Conservation (phyloP, 192 early-diverging fungal species). For the Backusella tuberculispora region DNA sequence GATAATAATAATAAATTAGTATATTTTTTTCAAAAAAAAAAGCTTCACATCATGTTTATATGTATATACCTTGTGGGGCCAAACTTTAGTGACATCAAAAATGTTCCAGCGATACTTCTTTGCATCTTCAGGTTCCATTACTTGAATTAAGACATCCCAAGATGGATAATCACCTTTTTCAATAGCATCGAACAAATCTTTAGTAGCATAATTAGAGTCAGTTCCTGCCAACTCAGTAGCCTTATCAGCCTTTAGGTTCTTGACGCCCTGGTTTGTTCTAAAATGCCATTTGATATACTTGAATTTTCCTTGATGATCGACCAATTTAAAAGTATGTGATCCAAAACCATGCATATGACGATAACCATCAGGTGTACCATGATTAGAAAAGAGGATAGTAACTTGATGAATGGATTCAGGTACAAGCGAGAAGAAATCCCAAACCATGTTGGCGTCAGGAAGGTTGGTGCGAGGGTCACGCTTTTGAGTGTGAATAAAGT, state of each 20-base stretch:
- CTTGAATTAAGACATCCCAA: constrained; percentile 76
- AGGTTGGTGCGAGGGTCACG: constrained; percentile 78
- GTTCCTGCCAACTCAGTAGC: constrained; percentile 59
- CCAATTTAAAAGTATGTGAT: constrained; percentile 80
- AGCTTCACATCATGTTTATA: neutral
- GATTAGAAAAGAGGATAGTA: constrained; percentile 81
- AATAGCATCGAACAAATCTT: constrained; percentile 77
- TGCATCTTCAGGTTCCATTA: constrained; percentile 71
- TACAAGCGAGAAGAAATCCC: constrained; percentile 80
- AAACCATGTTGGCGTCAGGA: constrained; percentile 66
- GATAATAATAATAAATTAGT: neutral
- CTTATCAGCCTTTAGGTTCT: constrained; percentile 68
- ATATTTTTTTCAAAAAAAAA: neutral
- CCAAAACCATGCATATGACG: constrained; percentile 85
- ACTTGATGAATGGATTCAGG: constrained; percentile 83
- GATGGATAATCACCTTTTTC: constrained; percentile 68
- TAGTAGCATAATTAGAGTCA: constrained; percentile 73
- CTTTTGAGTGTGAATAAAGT: constrained; percentile 86
- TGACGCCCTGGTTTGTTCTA: constrained; percentile 77
- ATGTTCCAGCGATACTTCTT: constrained; percentile 73
- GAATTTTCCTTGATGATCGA: constrained; percentile 66
- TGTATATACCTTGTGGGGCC: constrained; percentile 62
- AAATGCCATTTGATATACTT: constrained; percentile 87
- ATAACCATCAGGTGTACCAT: constrained; percentile 75
- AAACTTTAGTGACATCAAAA: constrained; percentile 85